Conservation (phyloP, 176 grass and related monocot genomes). For the Cenchrus purpureus region DNA sequence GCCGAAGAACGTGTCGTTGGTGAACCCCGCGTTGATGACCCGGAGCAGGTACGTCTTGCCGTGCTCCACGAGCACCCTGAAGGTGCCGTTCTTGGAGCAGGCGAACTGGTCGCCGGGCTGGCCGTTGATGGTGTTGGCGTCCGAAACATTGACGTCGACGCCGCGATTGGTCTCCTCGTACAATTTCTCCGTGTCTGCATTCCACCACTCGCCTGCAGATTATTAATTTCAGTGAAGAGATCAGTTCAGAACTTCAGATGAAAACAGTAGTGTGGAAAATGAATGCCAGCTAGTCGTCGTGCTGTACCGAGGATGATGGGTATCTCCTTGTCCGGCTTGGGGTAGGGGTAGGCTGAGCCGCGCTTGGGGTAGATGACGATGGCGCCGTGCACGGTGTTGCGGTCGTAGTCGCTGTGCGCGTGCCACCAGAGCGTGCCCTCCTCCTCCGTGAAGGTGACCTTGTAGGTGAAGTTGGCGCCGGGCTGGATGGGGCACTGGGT, state of each 20-base stretch:
- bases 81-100: constrained; percentile 15
- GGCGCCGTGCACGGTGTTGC: constrained; percentile 66
- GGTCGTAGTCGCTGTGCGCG: constrained; percentile 60
- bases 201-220: constrained; percentile 47
- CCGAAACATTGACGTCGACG: constrained; percentile 4
- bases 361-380: constrained; percentile 66
- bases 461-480: constrained; percentile 50
- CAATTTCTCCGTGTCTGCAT: neutral
- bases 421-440: constrained; percentile 80
- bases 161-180: constrained; percentile 15
- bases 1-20: constrained; percentile 56
- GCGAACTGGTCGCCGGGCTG: constrained; percentile 39
- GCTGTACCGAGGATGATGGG: constrained; percentile 58
- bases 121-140: constrained; percentile 63
- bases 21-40: constrained; percentile 62
- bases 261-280: neutral
- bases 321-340: constrained; percentile 56
- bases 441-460: constrained; percentile 49
- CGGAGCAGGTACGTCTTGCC: constrained; percentile 55
- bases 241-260: neutral
- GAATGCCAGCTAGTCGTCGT: too few species aligned
- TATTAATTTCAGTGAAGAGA: too few species aligned
- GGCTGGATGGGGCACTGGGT: constrained; percentile 61
- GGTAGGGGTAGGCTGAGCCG: constrained; percentile 46
- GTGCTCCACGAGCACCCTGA: constrained; percentile 38